Base-by-base conservation (phyloP, 352 stramenopile genomes). In the Phytophthora pluvialis region DNA sequence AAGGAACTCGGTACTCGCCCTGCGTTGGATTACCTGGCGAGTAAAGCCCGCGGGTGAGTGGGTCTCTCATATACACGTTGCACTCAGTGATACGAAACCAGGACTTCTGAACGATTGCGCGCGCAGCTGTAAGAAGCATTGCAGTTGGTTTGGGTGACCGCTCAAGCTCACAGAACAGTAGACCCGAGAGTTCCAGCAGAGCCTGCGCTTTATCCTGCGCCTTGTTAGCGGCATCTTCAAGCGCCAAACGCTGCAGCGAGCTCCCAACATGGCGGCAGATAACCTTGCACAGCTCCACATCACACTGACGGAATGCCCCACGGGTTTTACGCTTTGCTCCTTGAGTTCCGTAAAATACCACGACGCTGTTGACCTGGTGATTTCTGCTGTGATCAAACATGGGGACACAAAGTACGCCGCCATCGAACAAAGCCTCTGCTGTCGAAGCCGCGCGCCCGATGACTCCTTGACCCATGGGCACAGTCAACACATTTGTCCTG, bases 81-180 rank as follows among this genome's bases (percentile, higher is more conserved):
- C 81, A 89, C 32, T 88, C 65, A 2, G 60, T 36, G 25, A 54
- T 60, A 26, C 45, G 49, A 36, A 77, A 50, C 70, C 70, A 77
- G 6, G 46, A 16, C 10, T 68, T 71, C 9, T 72, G 46, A 10
- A 71, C 60, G 8, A 74, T 59, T 3, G 46, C 48, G 12, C 46
- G 54, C 18, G 60, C 70, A 18, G 57, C 60, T 15, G 75, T 77
- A 0, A 86, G 48, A 13, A 92, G 53, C 48, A 92, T 65, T 7
- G 77, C 68, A 11, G 77, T 82, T 3, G 81, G 83, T 58, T 92
- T 84, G 0, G 85, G 74, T 40, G 83, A 83, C 2, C 71, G 77
- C 63, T 92, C 80, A 0, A 90, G 69, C 43, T 90, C 81, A 15
- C 78, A 77, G 40, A 90, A 90, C 9, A 92, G 57, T 12, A 92